phyloP scores from a whole-genome alignment of 1,139 yeast species.

The Yamadazyma spencermartinsiae region DNA sequence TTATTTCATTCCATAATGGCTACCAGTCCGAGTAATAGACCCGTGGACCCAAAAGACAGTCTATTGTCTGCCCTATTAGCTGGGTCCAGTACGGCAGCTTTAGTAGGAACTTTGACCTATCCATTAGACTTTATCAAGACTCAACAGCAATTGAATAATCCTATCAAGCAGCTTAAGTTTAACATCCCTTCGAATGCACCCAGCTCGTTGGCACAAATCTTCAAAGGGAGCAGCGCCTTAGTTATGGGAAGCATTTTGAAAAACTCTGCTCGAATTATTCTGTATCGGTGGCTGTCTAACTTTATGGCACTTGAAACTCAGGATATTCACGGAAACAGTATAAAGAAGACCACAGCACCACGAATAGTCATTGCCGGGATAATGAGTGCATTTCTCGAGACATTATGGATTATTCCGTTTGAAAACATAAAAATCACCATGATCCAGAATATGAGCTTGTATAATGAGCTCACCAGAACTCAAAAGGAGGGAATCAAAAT shows the following conservation, averaged over 20 bases:
- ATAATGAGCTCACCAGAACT: slow-evolving; percentile 33
- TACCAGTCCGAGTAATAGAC: background rate
- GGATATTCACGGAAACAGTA: slow-evolving; percentile 28
- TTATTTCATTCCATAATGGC: background rate
- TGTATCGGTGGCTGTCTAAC: slow-evolving; percentile 75
- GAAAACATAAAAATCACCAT: slow-evolving; percentile 83
- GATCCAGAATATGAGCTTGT: slow-evolving; percentile 64
- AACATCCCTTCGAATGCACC: slow-evolving; percentile 43
- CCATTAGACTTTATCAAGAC: slow-evolving; percentile 87
- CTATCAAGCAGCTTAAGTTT: slow-evolving; percentile 35
- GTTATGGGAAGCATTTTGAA: slow-evolving; percentile 76
- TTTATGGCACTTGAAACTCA: slow-evolving; percentile 63
- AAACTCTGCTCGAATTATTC: slow-evolving; percentile 68
- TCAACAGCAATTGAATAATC: slow-evolving; percentile 58
- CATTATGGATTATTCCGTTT: slow-evolving; percentile 84
- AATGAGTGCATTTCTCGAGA: slow-evolving; percentile 80
- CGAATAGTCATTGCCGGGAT: slow-evolving; percentile 81
- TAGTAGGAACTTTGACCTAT: slow-evolving; percentile 70
- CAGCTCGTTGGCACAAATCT: slow-evolving; percentile 44
- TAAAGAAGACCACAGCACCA: slow-evolving; percentile 62
- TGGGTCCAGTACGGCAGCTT: slow-evolving; percentile 74
- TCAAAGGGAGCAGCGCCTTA: slow-evolving; percentile 76
- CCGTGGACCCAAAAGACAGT: slow-evolving; percentile 13
- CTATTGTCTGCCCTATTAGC: slow-evolving; percentile 67
- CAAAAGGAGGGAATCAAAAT: slow-evolving; percentile 19